Percentiles rank a stretch among this genome's conserved stretches.
Conservation (phyloP, 2,329 filamentous ascomycete genomes). For the Fusarium palustre region DNA sequence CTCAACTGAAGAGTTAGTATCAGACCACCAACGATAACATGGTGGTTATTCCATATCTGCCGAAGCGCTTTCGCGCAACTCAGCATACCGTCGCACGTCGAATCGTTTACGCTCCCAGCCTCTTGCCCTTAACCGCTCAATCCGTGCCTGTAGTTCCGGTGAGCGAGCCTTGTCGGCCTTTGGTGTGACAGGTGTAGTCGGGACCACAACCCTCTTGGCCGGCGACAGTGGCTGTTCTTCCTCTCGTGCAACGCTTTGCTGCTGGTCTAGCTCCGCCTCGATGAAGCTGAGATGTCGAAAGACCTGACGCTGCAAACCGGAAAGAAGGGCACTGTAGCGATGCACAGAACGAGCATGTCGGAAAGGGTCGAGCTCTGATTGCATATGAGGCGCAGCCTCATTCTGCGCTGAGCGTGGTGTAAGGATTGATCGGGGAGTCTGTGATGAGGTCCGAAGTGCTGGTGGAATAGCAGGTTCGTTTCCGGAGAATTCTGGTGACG, state of each 20-base stretch:
- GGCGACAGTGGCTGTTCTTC: conserved; percentile 17
- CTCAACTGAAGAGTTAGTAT: not conserved
- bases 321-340: conserved; percentile 63
- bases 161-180: conserved; percentile 52
- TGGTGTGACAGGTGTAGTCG: conserved; percentile 25
- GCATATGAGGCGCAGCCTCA: conserved; percentile 25
- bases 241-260: conserved; percentile 42
- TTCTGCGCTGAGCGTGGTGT: conserved; percentile 25
- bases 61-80: conserved; percentile 63
- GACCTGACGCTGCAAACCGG: conserved; percentile 62
- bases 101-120: conserved; percentile 70
- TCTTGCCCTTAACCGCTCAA: conserved; percentile 64
- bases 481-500: conserved; percentile 40
- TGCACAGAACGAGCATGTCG: conserved; percentile 58
- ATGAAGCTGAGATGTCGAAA: conserved; percentile 61
- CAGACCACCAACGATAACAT: not conserved
- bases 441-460: conserved; percentile 23
- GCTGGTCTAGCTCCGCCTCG: conserved; percentile 52
- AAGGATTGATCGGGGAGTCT: conserved; percentile 36
- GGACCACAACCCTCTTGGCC: not conserved
- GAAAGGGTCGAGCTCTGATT: conserved; percentile 51
- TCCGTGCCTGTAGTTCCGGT: conserved; percentile 62
- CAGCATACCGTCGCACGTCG: conserved; percentile 64
- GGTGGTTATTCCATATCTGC: conserved; percentile 56
- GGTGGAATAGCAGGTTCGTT: conserved; percentile 3